Base-by-base conservation (phyloP, 768 basidiomycete species). In the Pulveroboletus frians region DNA sequence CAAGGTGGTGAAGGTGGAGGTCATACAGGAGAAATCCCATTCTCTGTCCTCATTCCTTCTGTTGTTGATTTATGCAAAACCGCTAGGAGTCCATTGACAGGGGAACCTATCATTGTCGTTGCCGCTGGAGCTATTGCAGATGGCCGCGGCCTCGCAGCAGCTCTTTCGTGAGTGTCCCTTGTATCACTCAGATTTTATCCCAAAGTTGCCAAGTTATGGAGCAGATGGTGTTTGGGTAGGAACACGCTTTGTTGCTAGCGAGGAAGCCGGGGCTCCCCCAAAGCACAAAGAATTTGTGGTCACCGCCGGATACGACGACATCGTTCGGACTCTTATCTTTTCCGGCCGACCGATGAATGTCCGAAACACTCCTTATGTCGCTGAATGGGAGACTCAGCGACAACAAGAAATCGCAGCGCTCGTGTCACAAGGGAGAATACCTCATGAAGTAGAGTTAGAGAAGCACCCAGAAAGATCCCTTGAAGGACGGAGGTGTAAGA, bases 1-100 rank as follows among this genome's bases (percentile, higher is more conserved):
- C n/a, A n/a, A n/a, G n/a, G n/a, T n/a, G n/a, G 88, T 15, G 90
- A 92, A 67, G 91, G 89, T 17, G 90, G 91, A 23, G 91, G 90
- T 11, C 91, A 92, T 69, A 92, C 91, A 1, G 88, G 92, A 35
- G 85, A 89, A 46, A 88, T 78, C 10, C 77, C 87, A 1, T 88
- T 88, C 63, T 87, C 85, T 10, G 77, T 92, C 53, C 78, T 93
- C 27, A 85, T 92, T 43, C 91, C 90, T 9, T 81, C 85, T 0
- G 81, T 83, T 44, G 88, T 92, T 39, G 92, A 92, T 65, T 61
- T 84, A n/a, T 88, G 84, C 69, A 81, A 77, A 61, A 69, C 73
- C 54, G 71, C 73, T 36, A 85, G 75, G 56, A 88, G 84, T 64
- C 86, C 89, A 18, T 67, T 94, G 46, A 92, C 89, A 0, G 86